Percentiles rank a stretch among this genome's conserved stretches.
phyloP scores from a whole-genome alignment of 2,329 filamentous ascomycete genomes.

The Fusarium guadeloupense region DNA sequence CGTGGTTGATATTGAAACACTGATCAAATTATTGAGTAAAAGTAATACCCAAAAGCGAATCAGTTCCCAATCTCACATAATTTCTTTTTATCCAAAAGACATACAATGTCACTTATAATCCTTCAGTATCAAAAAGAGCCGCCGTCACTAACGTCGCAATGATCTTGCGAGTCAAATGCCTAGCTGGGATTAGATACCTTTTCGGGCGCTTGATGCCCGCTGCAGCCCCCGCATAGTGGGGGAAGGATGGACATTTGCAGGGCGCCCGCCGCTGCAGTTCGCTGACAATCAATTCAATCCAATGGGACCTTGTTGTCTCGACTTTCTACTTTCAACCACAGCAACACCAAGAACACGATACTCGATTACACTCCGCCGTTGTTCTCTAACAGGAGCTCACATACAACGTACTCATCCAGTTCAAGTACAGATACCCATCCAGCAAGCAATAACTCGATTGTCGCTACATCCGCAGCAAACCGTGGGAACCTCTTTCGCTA shows the following conservation, averaged over 20 bases:
- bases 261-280: constrained; percentile 8
- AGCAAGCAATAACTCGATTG: not conserved
- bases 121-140: not conserved
- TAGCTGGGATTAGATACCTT: constrained; percentile 28
- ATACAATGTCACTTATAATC: too few species aligned
- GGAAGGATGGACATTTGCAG: constrained; percentile 28
- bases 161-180: constrained; percentile 31
- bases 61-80: too few species aligned
- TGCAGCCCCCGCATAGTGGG: constrained; percentile 35
- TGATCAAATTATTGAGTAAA: too few species aligned
- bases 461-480: constrained; percentile 16
- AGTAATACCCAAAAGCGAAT: too few species aligned
- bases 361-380: not conserved
- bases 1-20: not conserved
- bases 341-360: constrained; percentile 3
- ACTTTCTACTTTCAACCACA: constrained; percentile 19
- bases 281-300: constrained; percentile 14
- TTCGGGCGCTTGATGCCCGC: constrained; percentile 18
- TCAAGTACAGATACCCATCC: not conserved
- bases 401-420: not conserved
- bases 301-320: constrained; percentile 3
- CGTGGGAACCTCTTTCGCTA: constrained; percentile 3
- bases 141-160: constrained; percentile 16
- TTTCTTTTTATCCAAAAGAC: too few species aligned
- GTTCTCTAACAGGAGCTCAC: not conserved